phyloP scores from a whole-genome alignment of 2,329 filamentous ascomycete genomes.

The Colletotrichum magnum region DNA sequence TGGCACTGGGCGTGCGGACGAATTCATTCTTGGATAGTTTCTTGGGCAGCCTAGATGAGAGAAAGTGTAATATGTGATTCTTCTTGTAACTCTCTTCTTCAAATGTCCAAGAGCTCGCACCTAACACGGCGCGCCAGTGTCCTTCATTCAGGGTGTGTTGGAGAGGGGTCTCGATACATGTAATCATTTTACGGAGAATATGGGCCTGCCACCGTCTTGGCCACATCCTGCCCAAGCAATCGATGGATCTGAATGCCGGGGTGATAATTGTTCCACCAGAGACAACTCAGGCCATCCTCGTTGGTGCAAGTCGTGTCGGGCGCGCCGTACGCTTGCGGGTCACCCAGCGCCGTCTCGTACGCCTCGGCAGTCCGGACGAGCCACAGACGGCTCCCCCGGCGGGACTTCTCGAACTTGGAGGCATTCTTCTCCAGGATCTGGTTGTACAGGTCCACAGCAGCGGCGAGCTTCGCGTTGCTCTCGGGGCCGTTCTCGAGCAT shows the following conservation, averaged over 20 bases:
- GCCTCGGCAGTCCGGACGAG: constrained; percentile 65
- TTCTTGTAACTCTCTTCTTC: no score
- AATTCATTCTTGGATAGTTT: no score
- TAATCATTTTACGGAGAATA: neutral
- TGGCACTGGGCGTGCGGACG: no score
- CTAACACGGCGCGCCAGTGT: no score
- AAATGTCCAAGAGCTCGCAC: no score
- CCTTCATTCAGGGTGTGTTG: no score
- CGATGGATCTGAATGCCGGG: constrained; percentile 22
- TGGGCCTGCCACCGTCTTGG: neutral
- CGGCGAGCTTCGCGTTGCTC: constrained; percentile 55
- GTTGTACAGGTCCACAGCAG: constrained; percentile 52
- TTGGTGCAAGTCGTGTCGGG: constrained; percentile 8
- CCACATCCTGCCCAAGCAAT: constrained; percentile 8
- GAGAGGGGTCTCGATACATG: no score
- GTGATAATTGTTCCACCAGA: constrained; percentile 28
- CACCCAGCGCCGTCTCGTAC: constrained; percentile 66
- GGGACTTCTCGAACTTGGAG: constrained; percentile 39
- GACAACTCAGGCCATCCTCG: constrained; percentile 5
- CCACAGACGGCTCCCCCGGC: constrained; percentile 62
- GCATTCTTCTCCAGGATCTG: constrained; percentile 61
- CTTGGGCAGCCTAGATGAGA: no score
- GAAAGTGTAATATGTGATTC: no score
- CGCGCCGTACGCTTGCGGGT: constrained; percentile 58
- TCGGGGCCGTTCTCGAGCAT: constrained; percentile 65